Percentiles rank a stretch among this genome's conserved stretches.
phyloP scores from a whole-genome alignment of 495 filamentous ascomycete genomes.

The Sabuloglossum arenarium region DNA sequence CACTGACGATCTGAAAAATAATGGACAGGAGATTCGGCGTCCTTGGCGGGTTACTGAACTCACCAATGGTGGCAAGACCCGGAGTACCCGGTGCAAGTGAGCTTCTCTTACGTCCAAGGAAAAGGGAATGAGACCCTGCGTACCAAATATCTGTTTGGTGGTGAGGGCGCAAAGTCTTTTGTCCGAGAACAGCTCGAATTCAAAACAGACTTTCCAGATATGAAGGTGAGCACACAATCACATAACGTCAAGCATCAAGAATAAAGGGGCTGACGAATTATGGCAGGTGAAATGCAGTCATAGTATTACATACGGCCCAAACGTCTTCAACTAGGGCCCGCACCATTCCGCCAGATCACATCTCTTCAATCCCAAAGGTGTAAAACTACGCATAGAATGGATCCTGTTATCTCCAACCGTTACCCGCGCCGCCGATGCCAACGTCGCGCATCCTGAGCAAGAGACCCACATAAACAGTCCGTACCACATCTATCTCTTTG shows the following conservation, averaged over 20 bases:
- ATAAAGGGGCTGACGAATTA: too few species aligned
- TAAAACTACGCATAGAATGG: constrained; percentile 10
- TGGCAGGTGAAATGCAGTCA: constrained; percentile 10
- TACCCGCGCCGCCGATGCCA: constrained; percentile 66
- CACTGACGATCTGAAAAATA: constrained; percentile 36
- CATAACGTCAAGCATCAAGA: too few species aligned
- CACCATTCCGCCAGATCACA: background rate
- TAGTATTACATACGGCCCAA: constrained; percentile 13
- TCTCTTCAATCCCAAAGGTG: background rate
- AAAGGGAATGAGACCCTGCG: background rate
- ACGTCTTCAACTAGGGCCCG: constrained; percentile 25
- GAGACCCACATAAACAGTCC: constrained; percentile 72
- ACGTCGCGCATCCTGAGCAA: constrained; percentile 73
- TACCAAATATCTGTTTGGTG: constrained; percentile 15
- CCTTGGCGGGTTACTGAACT: constrained; percentile 10
- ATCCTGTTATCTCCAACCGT: constrained; percentile 57
- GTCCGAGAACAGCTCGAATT: constrained; percentile 12
- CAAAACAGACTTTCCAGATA: constrained; percentile 21
- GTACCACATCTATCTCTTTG: constrained; percentile 72
- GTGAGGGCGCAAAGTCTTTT: constrained; percentile 17
- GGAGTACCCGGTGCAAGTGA: background rate
- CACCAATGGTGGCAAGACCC: background rate
- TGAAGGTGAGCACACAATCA: constrained; percentile 8
- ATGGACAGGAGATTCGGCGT: constrained; percentile 28
- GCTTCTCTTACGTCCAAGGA: background rate